Conservation (phyloP, 2,329 filamentous ascomycete genomes). For the Calonectria ilicicola region DNA sequence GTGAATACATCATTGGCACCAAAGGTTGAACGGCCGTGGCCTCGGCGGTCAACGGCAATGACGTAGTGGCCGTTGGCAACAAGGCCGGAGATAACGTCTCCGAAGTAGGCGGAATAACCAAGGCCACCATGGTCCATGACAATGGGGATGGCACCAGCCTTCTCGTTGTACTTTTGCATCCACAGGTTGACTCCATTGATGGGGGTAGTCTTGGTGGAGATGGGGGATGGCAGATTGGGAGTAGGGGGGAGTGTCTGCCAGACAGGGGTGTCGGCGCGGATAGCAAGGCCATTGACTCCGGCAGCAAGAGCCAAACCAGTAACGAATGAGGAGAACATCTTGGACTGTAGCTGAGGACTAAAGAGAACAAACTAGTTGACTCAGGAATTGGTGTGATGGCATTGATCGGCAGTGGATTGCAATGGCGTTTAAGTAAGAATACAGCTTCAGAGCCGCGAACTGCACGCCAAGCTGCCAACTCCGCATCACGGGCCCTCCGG, state of each 20-base stretch:
- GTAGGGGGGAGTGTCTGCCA: slow-evolving; percentile 53
- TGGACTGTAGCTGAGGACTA: background rate
- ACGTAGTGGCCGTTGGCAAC: slow-evolving; percentile 50
- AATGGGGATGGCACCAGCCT: slow-evolving; percentile 47
- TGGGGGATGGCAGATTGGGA: slow-evolving; percentile 50
- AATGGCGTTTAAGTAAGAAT: background rate
- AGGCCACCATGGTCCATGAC: slow-evolving; percentile 56
- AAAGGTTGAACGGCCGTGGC: slow-evolving; percentile 55
- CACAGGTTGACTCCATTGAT: slow-evolving; percentile 55
- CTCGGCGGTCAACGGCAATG: slow-evolving; percentile 55
- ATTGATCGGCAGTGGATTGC: background rate
- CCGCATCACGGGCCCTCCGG: background rate
- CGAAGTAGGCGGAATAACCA: slow-evolving; percentile 56
- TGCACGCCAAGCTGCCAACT: slow-evolving; percentile 3
- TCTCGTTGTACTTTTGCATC: slow-evolving; percentile 55
- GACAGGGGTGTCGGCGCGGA: slow-evolving; percentile 41
- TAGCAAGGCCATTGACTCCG: slow-evolving; percentile 33
- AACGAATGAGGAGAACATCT: background rate
- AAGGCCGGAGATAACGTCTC: slow-evolving; percentile 49
- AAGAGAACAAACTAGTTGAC: background rate
- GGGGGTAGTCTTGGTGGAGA: slow-evolving; percentile 41
- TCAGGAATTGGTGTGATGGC: background rate
- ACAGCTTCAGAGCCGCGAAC: background rate
- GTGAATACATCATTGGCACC: slow-evolving; percentile 51
- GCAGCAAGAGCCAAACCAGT: slow-evolving; percentile 4